Evolutionary conservation across 148 eudicot genomes (phyloP), one percentile per base, ranked within the genome.

Genomic region (Camellia granthamiana): DNA sequence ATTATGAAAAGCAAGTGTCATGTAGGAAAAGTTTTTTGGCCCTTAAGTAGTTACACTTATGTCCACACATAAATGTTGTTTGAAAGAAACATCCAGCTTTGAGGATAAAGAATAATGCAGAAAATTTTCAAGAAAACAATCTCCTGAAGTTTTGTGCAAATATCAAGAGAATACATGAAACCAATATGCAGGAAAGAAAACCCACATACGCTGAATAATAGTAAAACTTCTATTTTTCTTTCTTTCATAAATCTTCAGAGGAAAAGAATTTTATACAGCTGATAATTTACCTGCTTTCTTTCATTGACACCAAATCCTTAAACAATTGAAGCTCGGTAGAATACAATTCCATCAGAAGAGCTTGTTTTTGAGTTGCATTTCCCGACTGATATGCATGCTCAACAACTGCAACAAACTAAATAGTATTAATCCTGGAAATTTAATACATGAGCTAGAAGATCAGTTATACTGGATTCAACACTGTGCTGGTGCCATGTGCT

Each of bases 251-350:
- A 13, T 41, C 72, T 30, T 30, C 38, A 30, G 38, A 30, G 38
- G 38, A 30, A 30, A 30, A 30, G 38, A 30, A 55, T 21, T 80
- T 46, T 55, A 72, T 47, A 59, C 14, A 70, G 10, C 77, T 42
- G 43, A 56, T 18, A 13, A 61, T 64, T 84, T 81, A 94, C 99
- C 89, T 89, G 82, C 78, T 91, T 80, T 97, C 98, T 75, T 91
- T 92, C 69, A 87, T 81, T 59, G 90, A 87, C 47, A 86, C 82
- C 85, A 94, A 79, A 84, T 94, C 99, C 83, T 92, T 97, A 61
- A 97, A 97, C 86, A 97, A 82, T 78, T 92, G 95, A 52, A 97
- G 94, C 90, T 97, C 99, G 3, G 98, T 88, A 58, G 98, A 97
- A 79, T 94, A 97, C 59, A 94, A 83, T 86, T 97, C 99, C 90